phyloP scores from a whole-genome alignment of 176 grass and related monocot genomes.

The Typha latifolia region DNA sequence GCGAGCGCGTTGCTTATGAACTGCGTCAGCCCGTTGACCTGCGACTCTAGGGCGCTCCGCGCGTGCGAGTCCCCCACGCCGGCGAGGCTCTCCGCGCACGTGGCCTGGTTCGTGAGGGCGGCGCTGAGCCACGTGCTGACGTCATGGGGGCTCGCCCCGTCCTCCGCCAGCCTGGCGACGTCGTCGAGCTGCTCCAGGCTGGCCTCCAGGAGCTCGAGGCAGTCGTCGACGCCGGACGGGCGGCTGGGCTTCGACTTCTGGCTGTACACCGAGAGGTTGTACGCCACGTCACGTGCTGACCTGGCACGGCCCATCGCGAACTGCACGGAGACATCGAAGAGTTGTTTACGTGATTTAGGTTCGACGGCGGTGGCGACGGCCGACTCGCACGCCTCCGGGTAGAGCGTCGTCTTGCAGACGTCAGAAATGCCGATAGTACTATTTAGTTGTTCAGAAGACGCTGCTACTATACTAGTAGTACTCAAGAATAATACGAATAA shows the following conservation, averaged over 20 bases:
- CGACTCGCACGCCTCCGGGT: conserved; percentile 47
- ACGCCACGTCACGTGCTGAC: conserved; percentile 45
- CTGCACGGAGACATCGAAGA: conserved; percentile 59
- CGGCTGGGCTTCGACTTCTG: neutral
- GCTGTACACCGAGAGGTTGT: conserved; percentile 30
- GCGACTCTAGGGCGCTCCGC: conserved; percentile 15
- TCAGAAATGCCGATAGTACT: neutral
- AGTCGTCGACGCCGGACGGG: conserved; percentile 40
- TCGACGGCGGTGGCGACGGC: conserved; percentile 31
- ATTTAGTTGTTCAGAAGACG: no score
- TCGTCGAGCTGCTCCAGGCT: conserved; percentile 48
- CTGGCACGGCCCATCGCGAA: conserved; percentile 46
- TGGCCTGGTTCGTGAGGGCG: conserved; percentile 79
- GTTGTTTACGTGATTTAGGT: conserved; percentile 6
- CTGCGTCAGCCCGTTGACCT: conserved; percentile 34
- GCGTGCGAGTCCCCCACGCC: conserved; percentile 13
- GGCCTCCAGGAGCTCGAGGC: conserved; percentile 66
- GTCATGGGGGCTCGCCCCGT: conserved; percentile 20
- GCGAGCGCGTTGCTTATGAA: conserved; percentile 68
- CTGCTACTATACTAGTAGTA: no score
- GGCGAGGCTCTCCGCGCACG: conserved; percentile 59
- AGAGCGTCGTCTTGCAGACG: conserved; percentile 44
- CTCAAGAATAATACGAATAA: no score
- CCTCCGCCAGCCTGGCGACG: conserved; percentile 8
- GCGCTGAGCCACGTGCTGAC: conserved; percentile 81